Percentiles rank a stretch among this genome's conserved stretches.
phyloP scores from a whole-genome alignment of 2,329 filamentous ascomycete species.

The Pseudocercospora pini-densiflorae region DNA sequence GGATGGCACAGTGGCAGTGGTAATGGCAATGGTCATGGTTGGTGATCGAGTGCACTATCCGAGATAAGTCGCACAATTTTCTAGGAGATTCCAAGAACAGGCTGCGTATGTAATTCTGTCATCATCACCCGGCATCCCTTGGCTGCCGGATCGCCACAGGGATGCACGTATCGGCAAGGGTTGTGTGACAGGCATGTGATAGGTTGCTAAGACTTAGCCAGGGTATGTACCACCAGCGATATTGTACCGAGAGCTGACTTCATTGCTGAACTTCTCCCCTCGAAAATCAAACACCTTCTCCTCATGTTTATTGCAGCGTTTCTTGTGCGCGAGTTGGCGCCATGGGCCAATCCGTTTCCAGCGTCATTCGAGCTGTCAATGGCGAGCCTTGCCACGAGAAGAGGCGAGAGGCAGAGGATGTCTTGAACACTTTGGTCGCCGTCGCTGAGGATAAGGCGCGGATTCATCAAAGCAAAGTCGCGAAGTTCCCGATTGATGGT shows the following conservation, averaged over 20 bases:
- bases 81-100: background rate
- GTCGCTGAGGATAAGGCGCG: slow-evolving; percentile 18
- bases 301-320: background rate
- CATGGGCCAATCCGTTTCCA: slow-evolving; percentile 7
- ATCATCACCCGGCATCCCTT: background rate
- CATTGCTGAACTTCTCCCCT: slow-evolving; percentile 1
- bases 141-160: background rate
- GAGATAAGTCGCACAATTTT: no score
- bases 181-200: background rate
- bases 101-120: slow-evolving; percentile 7
- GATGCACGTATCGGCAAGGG: slow-evolving; percentile 9
- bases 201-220: background rate
- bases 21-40: background rate
- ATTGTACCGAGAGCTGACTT: slow-evolving; percentile 11
- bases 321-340: background rate
- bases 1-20: background rate
- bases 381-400: slow-evolving; percentile 9
- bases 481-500: slow-evolving; percentile 11
- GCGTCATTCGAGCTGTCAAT: slow-evolving; percentile 4
- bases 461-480: slow-evolving; percentile 12
- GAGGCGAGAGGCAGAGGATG: slow-evolving; percentile 18
- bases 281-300: background rate
- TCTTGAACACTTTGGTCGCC: slow-evolving; percentile 11
- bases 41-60: background rate
- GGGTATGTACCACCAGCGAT: slow-evolving; percentile 6